Base-by-base conservation (phyloP, 208 protist species). In the Crithidia brevicula region DNA sequence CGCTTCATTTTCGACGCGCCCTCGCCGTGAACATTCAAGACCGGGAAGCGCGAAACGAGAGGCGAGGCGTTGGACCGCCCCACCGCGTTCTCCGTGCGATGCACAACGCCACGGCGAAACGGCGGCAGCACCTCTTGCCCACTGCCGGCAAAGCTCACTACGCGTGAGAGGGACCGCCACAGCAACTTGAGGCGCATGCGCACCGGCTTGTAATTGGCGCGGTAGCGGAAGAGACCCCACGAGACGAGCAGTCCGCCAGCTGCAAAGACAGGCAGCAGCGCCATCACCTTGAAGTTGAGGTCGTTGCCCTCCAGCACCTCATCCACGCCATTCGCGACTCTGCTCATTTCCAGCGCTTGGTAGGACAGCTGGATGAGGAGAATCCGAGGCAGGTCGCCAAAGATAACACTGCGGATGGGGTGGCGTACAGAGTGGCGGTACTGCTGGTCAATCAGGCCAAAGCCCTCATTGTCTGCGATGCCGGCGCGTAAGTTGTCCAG, bases 221-320 rank as follows among this genome's bases (percentile, higher is more conserved):
- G 59, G 54, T 77, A 81, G 10, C 76, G 74, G 33, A 74, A 51
- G 18, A 77, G 63, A 7, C 23, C 27, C 73, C 81, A 83, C 22
- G 74, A 36, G 16, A 69, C 42, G 4, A 77, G 31, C 23, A 82
- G 38, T 1, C 73, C 57, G 1, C 72, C 64, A 0, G 74, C 62
- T 10, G 62, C 62, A 16, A 92, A 67, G 6, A 92, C 65, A 4
- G 86, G 89, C 52, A 88, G 71, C 65, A 91, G 74, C 15, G 86
- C 81, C 84, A 92, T 92, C 15, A 95, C 61, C 64, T 89, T 85
- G 61, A 92, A 92, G 49, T 92, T 95, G 34, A 95, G 58, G 47
- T 91, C 85, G 67, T 92, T 95, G 60, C 82, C 79, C 45, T 86
- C 84, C 38, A 95, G 77, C 34, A 92, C 83, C 66, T 92, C 86